Percentiles rank a stretch among this genome's conserved stretches.
phyloP scores from a whole-genome alignment of 2,329 filamentous ascomycete genomes.

The Botrytis squamosa region DNA sequence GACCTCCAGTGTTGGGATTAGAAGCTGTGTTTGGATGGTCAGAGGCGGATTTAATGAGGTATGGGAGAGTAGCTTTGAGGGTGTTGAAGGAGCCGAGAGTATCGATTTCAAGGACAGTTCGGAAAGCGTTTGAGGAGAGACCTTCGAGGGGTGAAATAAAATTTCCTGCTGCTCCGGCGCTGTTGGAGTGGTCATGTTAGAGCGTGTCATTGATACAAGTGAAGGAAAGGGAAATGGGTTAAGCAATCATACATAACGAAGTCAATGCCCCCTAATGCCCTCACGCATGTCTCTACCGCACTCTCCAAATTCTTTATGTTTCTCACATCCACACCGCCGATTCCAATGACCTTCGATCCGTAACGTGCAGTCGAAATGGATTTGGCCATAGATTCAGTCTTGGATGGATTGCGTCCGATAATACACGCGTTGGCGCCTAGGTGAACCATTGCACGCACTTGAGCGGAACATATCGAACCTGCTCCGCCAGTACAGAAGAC shows the following conservation, averaged over 20 bases:
- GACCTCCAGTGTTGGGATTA: slow-evolving; percentile 63
- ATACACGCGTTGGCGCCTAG: slow-evolving; percentile 94
- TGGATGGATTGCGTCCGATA: slow-evolving; percentile 82
- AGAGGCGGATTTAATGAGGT: slow-evolving; percentile 72
- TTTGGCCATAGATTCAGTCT: slow-evolving; percentile 76
- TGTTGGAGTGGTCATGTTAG: slow-evolving; percentile 40
- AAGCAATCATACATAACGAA: slow-evolving; percentile 73
- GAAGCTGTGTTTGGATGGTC: slow-evolving; percentile 58
- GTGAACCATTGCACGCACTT: slow-evolving; percentile 86
- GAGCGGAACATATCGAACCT: slow-evolving; percentile 89
- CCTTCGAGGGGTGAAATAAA: slow-evolving; percentile 84
- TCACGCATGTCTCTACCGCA: slow-evolving; percentile 75
- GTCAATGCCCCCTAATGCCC: slow-evolving; percentile 84
- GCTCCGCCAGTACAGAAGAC: slow-evolving; percentile 94
- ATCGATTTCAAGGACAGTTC: slow-evolving; percentile 94
- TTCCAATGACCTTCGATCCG: slow-evolving; percentile 81
- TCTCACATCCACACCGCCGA: slow-evolving; percentile 78
- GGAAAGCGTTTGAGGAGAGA: slow-evolving; percentile 87
- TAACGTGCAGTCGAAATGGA: slow-evolving; percentile 77
- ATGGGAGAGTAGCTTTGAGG: slow-evolving; percentile 83
- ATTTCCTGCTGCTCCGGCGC: slow-evolving; percentile 92
- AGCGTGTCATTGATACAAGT: not conserved
- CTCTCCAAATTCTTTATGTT: slow-evolving; percentile 66
- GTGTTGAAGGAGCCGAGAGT: slow-evolving; percentile 93
- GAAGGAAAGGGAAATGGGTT: slow-evolving; percentile 17